Base-by-base conservation (phyloP, 2,329 filamentous ascomycete species). In the Neofusicoccum cordaticola region DNA sequence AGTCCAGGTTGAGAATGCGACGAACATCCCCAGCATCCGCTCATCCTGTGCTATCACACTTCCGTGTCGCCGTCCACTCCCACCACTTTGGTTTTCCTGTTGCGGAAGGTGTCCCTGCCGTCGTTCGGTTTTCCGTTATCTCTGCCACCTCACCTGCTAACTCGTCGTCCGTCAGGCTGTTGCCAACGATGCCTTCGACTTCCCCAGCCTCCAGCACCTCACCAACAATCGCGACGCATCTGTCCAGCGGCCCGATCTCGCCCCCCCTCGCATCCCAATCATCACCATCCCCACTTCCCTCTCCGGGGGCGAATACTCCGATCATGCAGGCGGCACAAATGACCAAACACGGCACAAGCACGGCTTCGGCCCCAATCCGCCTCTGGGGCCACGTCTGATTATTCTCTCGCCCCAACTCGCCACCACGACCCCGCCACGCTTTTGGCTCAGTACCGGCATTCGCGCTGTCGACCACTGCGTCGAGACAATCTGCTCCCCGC, bases 391-490 rank as follows among this genome's bases (percentile, higher is more conserved):
- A 0, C 72, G 80, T 4, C 77, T 88, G 3, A 77, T 88, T 4
- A 83, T 88, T 42, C 80, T 87, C 2, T 85, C 88, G 64, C 83
- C 86, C 1, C 74, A 78, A 13, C 75, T 88, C 0, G 79, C 78
- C 15, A 71, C 76, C 1, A 82, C 81, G 0, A 87, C 85, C 0
- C 86, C 85, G 0, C 74, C 77, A 0, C 74, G 75, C 19, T 77
- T 86, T 19, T 89, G 85, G 86, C 74, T 88, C 1, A 83, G 82
- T 48, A 86, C 84, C 0, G 86, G 86, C 0, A 77, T 88, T 7
- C 77, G 85, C 8, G 80, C 82, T 0, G 79, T 87, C 19, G 62
- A 87, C 68, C 85, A 87, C 69, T 86, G 84, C 64, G 80, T 87
- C 3, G 85, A 87, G 72, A 82, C 82, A 1, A 71, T 84, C 4